Evolutionary conservation across 2,329 filamentous ascomycete genomes (phyloP), one percentile per base, ranked within the genome.

Genomic region (Pyricularia sp.): DNA sequence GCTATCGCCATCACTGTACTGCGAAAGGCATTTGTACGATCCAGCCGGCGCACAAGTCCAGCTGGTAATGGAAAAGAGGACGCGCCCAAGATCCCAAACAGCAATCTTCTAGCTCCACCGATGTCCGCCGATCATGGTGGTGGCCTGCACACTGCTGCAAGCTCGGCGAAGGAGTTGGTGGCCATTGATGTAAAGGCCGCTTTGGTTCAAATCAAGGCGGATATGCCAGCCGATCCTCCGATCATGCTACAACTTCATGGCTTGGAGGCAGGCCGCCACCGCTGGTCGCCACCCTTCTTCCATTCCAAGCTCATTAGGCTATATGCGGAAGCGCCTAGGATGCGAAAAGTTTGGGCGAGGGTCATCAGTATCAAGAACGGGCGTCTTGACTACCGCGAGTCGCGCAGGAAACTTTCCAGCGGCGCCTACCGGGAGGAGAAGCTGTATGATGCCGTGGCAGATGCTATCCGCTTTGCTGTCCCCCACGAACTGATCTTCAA

Each of bases 401-500:
- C 88, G 31, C 90, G 89, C 71, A 86, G 88, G 68, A 94, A 93
- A 76, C 83, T 86, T 17, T 81, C 86, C 0, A 78, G 77, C 12
- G 85, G 86, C 0, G 85, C 79, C 2, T 78, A 88, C 64, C 82
- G 88, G 0, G 88, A 93, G 31, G 92, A 97, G 70, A 92, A 88
- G 72, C 91, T 94, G 67, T 87, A 97, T 69, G 95, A 99, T 77
- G 79, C 97, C 10, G 88, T 88, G 59, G 87, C 91, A 0, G 95
- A 98, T 73, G 93, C 94, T 11, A 91, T 97, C 71, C 89, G 95
- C 14, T 77, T 98, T 64, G 93, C 90, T 6, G 89, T 99, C 12
- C 95, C 96, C 1, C 93, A 98, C 78, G 93, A 97, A 74, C 86
- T 99, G 73, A 88, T 96, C 28, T 86, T 98, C 75, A 91, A 95